Evolutionary conservation across 2,329 filamentous ascomycete genomes (phyloP).

Genomic region (Xylaria sp.): DNA sequence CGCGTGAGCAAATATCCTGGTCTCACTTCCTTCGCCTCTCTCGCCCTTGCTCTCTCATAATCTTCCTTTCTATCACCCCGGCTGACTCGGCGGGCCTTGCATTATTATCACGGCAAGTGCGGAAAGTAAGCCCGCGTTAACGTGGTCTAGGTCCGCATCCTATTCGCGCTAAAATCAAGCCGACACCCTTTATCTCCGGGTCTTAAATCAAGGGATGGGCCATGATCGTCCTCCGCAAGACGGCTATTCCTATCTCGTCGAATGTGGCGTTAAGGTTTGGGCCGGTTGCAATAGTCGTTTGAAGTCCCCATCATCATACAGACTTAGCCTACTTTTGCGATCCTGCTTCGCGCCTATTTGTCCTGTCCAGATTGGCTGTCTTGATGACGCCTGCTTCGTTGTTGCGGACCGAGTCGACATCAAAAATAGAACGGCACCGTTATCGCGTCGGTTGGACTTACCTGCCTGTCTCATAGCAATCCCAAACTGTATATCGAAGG

Average conservation of each 20-base stretch:
- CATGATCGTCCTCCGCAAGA: conserved; percentile 6
- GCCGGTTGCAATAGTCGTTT: conserved; percentile 23
- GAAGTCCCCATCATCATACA: conserved; percentile 17
- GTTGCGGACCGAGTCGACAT: conserved; percentile 3
- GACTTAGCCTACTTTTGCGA: conserved; percentile 11
- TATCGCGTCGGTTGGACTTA: conserved; percentile 6
- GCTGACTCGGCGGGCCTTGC: neutral
- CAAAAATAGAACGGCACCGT: conserved; percentile 14
- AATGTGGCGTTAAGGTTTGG: conserved; percentile 38
- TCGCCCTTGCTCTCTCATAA: neutral
- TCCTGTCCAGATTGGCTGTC: conserved; percentile 6
- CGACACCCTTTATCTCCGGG: conserved; percentile 2
- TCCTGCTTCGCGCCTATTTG: neutral
- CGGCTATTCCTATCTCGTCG: conserved; percentile 27
- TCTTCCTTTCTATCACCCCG: neutral
- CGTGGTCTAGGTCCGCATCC: neutral
- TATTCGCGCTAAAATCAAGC: neutral
- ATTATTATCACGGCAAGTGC: neutral
- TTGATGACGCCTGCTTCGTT: neutral
- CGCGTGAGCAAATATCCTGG: conserved; percentile 1
- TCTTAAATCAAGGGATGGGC: neutral
- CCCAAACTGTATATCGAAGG: neutral
- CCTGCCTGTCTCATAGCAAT: neutral
- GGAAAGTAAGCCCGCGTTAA: neutral
- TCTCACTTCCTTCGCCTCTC: neutral